These are phyloP conservation scores for Floccularia luteovirens DNA, from an alignment of 768 basidiomycete species.

Conservation along the genomic window DNA sequence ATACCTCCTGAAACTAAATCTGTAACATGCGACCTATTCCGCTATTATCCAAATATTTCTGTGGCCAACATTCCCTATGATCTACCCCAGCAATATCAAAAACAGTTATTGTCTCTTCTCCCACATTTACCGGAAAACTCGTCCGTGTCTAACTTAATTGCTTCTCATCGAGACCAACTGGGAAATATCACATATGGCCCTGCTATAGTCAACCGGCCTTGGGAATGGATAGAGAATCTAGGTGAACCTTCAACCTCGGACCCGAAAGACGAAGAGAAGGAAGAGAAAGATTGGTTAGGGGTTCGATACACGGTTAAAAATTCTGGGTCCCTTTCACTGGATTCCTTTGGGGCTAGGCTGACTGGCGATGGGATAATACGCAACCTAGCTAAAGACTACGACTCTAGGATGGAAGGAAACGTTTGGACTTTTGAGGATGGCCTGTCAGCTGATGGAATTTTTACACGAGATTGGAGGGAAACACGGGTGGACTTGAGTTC, in stretches of 20 bases:
- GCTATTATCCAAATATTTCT: slow-evolving; percentile 48
- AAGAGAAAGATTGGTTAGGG: slow-evolving; percentile 28
- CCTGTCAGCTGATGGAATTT: slow-evolving; percentile 52
- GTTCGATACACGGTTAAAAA: slow-evolving; percentile 45
- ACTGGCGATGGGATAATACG: slow-evolving; percentile 52
- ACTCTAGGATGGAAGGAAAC: slow-evolving; percentile 30
- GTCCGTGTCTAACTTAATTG: slow-evolving; percentile 49
- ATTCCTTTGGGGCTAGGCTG: slow-evolving; percentile 56
- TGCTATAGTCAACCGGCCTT: slow-evolving; percentile 66
- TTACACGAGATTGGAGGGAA: slow-evolving; percentile 74
- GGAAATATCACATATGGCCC: slow-evolving; percentile 41
- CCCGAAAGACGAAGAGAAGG: slow-evolving; percentile 32
- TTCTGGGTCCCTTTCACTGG: slow-evolving; percentile 63
- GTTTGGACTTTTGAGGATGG: slow-evolving; percentile 62
- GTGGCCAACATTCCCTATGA: slow-evolving; percentile 45
- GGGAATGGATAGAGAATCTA: slow-evolving; percentile 83
- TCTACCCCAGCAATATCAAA: slow-evolving; percentile 48
- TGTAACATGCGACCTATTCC: slow-evolving; percentile 52
- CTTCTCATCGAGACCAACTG: slow-evolving; percentile 45
- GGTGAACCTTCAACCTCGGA: slow-evolving; percentile 46
- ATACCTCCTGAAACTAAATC: slow-evolving; percentile 52
- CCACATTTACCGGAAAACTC: slow-evolving; percentile 42
- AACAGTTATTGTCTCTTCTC: slow-evolving; percentile 52
- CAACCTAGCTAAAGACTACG: slow-evolving; percentile 16
- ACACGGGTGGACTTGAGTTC: slow-evolving; percentile 41